Percentiles rank a stretch among this genome's conserved stretches.
Conservation (phyloP, 495 filamentous ascomycete genomes). For the Pyrenopolyporus hunteri region DNA sequence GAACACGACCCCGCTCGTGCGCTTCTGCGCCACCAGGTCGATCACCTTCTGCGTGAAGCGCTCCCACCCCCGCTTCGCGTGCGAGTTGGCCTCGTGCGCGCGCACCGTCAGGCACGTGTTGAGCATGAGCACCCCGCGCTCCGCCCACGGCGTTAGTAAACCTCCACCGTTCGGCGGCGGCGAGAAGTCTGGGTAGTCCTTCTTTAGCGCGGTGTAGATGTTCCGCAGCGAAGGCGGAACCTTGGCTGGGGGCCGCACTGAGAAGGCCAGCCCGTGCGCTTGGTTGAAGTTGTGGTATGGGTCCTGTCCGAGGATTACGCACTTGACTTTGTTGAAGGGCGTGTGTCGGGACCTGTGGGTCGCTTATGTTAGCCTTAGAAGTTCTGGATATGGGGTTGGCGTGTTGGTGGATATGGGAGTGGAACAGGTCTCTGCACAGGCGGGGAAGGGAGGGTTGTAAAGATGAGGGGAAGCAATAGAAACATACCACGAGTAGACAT, state of each 20-base stretch:
- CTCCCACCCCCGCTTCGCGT: conserved; percentile 89
- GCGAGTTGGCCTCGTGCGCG: conserved; percentile 82
- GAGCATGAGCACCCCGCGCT: conserved; percentile 86
- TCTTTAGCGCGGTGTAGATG: conserved; percentile 85
- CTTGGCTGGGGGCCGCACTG: conserved; percentile 83
- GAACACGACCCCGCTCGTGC: conserved; percentile 85
- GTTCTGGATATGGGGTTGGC: neutral
- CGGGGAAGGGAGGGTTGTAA: neutral
- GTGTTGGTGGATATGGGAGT: too few relatives aligned
- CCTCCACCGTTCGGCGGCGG: conserved; percentile 77
- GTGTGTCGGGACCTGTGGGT: conserved; percentile 83
- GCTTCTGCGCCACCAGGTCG: conserved; percentile 76
- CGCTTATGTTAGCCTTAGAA: conserved; percentile 5
- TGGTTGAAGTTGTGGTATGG: conserved; percentile 96
- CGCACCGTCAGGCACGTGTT: conserved; percentile 94
- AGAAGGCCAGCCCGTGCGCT: conserved; percentile 95
- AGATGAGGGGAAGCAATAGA: neutral
- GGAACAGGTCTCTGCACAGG: neutral
- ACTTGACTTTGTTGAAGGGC: conserved; percentile 82
- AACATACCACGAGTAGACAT: conserved; percentile 91
- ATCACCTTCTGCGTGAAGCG: conserved; percentile 88
- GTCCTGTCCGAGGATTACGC: conserved; percentile 92
- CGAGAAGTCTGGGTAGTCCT: conserved; percentile 83
- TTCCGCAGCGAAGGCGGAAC: conserved; percentile 89
- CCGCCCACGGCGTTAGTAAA: conserved; percentile 89